phyloP scores from a whole-genome alignment of 2,329 filamentous ascomycete species.

The Ascocoryne sarcoides region DNA sequence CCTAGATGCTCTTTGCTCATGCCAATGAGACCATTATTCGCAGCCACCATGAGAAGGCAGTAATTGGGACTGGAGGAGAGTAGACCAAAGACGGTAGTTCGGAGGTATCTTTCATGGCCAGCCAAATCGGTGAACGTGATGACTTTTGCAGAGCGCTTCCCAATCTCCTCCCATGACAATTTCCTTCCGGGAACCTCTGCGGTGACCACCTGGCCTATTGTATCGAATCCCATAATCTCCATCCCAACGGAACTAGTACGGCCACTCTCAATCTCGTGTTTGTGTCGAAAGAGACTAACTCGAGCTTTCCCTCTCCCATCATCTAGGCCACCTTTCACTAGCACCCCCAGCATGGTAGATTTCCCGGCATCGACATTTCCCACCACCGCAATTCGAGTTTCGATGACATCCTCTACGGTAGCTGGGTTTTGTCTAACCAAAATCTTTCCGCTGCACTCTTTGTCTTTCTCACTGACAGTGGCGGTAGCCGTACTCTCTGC shows the following conservation, averaged over 20 bases:
- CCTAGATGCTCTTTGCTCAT: slow-evolving; percentile 99
- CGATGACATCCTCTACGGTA: slow-evolving; percentile 78
- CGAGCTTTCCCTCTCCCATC: slow-evolving; percentile 90
- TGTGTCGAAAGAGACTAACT: slow-evolving; percentile 93
- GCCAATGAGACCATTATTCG: slow-evolving; percentile 92
- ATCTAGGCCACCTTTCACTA: slow-evolving; percentile 91
- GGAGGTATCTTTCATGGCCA: slow-evolving; percentile 88
- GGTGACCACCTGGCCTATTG: slow-evolving; percentile 69
- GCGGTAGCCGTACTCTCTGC: slow-evolving; percentile 41
- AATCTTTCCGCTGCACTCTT: slow-evolving; percentile 74
- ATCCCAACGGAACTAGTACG: slow-evolving; percentile 94
- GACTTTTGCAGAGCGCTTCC: slow-evolving; percentile 88
- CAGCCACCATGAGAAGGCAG: slow-evolving; percentile 95
- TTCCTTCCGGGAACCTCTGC: slow-evolving; percentile 77
- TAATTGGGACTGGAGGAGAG: slow-evolving; percentile 94
- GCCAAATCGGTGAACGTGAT: slow-evolving; percentile 94
- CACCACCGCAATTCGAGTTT: slow-evolving; percentile 92
- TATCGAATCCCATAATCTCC: slow-evolving; percentile 98
- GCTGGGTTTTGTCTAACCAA: slow-evolving; percentile 68
- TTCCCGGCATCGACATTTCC: slow-evolving; percentile 98
- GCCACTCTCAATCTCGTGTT: slow-evolving; percentile 94
- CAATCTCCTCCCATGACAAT: slow-evolving; percentile 96
- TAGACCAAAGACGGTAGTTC: slow-evolving; percentile 93
- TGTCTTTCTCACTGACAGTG: slow-evolving; percentile 59
- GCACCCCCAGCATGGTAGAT: slow-evolving; percentile 87